Percentiles rank a stretch among this genome's conserved stretches.
Conservation (phyloP, 2,329 filamentous ascomycete genomes). For the Penicillium paneum region DNA sequence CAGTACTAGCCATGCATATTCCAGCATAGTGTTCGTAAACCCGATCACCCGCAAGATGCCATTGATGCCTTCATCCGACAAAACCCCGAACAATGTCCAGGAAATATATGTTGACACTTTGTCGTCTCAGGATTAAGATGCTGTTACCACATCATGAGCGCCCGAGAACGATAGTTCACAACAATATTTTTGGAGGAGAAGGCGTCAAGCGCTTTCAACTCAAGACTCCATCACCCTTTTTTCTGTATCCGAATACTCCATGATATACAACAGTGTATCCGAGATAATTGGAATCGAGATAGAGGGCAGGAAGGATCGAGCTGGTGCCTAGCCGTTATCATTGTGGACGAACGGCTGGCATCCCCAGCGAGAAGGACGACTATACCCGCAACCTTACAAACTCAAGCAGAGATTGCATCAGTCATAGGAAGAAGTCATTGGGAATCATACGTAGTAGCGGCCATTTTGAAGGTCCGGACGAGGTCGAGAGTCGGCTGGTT, state of each 20-base stretch:
- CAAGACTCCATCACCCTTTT: conserved; percentile 70
- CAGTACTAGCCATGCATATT: conserved; percentile 30
- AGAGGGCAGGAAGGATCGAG: conserved; percentile 67
- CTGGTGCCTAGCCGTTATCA: conserved; percentile 56
- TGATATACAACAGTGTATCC: conserved; percentile 26
- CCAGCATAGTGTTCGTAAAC: conserved; percentile 28
- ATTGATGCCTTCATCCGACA: conserved; percentile 67
- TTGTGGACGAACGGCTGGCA: conserved; percentile 33
- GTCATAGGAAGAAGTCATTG: conserved; percentile 35
- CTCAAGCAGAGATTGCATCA: conserved; percentile 35
- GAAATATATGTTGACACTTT: conserved; percentile 50
- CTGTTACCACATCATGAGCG: conserved; percentile 13
- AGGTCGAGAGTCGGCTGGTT: conserved; percentile 41
- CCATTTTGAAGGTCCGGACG: conserved; percentile 53
- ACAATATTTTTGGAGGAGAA: conserved; percentile 79
- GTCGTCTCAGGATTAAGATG: conserved; percentile 26
- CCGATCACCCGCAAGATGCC: conserved; percentile 32
- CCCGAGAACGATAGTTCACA: conserved; percentile 43
- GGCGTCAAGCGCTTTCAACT: conserved; percentile 61
- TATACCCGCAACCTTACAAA: conserved; percentile 63
- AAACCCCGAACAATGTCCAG: conserved; percentile 60
- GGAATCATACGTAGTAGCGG: conserved; percentile 60
- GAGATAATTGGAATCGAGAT: conserved; percentile 24
- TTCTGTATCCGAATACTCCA: conserved; percentile 48
- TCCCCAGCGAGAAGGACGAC: conserved; percentile 80